A percentile compares a stretch with the other conserved stretches of the same genome.
These are phyloP conservation scores for Cladophialophora yegresii DNA, from an alignment of 2,329 filamentous ascomycete genomes.

Conservation along the genomic window DNA sequence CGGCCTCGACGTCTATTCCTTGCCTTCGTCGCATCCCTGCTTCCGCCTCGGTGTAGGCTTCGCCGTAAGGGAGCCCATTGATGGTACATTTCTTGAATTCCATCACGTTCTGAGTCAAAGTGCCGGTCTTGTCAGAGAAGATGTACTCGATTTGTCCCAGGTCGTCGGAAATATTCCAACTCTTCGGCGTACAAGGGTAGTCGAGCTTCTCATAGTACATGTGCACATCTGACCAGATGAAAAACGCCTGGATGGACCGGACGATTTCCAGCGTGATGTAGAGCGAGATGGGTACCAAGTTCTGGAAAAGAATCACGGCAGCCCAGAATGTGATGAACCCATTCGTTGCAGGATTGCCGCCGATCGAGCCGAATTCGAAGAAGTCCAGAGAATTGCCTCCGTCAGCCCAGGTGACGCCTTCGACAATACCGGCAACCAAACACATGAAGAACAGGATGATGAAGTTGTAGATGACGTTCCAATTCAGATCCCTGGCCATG, in stretches of 20 bases:
- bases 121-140: conserved; percentile 93
- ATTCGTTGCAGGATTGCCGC: conserved; percentile 70
- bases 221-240: conserved; percentile 92
- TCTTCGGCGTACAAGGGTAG: conserved; percentile 93
- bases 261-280: conserved; percentile 98
- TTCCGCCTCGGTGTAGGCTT: conserved; percentile 96
- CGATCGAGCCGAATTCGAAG: conserved; percentile 86
- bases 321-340: conserved; percentile 98
- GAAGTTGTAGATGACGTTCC: conserved; percentile 97
- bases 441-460: conserved; percentile 87
- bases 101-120: conserved; percentile 90
- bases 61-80: conserved; percentile 93
- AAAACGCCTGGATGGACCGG: conserved; percentile 86
- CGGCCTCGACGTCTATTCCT: conserved; percentile 82
- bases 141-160: conserved; percentile 98
- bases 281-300: conserved; percentile 95
- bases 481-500: conserved; percentile 91
- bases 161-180: conserved; percentile 99
- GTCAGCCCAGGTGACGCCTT: conserved; percentile 79
- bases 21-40: conserved; percentile 92
- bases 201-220: conserved; percentile 98
- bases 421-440: conserved; percentile 77
- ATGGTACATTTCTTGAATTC: conserved; percentile 99
- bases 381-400: conserved; percentile 70
- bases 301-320: conserved; percentile 91